Percentiles rank a stretch among this genome's conserved stretches.
These are phyloP conservation scores for Lipomyces spencermartinsiae DNA, from an alignment of 805 yeast species.

Conservation along the genomic window DNA sequence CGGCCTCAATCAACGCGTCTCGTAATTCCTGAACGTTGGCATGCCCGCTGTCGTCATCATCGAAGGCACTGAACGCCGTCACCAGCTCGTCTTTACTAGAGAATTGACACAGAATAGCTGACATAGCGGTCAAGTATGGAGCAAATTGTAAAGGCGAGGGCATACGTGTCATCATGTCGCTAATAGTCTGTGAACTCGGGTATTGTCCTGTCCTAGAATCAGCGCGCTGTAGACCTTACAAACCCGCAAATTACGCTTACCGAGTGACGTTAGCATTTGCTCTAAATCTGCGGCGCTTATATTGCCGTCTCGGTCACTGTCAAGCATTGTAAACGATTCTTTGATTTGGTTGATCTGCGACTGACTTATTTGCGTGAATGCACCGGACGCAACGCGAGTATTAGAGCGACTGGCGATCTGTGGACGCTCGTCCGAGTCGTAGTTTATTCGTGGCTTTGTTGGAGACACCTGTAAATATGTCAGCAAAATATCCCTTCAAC, in stretches of 20 bases:
- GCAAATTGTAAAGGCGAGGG: constrained; percentile 63
- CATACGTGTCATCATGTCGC: constrained; percentile 55
- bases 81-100: constrained; percentile 59
- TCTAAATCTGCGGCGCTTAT: constrained; percentile 48
- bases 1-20: constrained; percentile 56
- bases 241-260: constrained; percentile 38
- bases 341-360: constrained; percentile 70
- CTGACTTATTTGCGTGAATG: constrained; percentile 51
- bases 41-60: constrained; percentile 48
- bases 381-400: constrained; percentile 31
- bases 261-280: constrained; percentile 59
- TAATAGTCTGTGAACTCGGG: constrained; percentile 51
- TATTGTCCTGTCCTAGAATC: constrained; percentile 46
- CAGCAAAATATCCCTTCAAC: background rate
- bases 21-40: constrained; percentile 58
- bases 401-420: constrained; percentile 4
- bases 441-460: constrained; percentile 17
- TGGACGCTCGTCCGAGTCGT: constrained; percentile 12
- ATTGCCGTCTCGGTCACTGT: constrained; percentile 77
- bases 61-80: constrained; percentile 65
- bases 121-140: constrained; percentile 67
- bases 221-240: background rate
- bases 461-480: background rate
- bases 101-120: constrained; percentile 58
- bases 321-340: constrained; percentile 79